Evolutionary conservation across 2,329 filamentous ascomycete species (phyloP), one percentile per base, ranked within the genome.

Genomic region (Ilyonectria robusta): DNA sequence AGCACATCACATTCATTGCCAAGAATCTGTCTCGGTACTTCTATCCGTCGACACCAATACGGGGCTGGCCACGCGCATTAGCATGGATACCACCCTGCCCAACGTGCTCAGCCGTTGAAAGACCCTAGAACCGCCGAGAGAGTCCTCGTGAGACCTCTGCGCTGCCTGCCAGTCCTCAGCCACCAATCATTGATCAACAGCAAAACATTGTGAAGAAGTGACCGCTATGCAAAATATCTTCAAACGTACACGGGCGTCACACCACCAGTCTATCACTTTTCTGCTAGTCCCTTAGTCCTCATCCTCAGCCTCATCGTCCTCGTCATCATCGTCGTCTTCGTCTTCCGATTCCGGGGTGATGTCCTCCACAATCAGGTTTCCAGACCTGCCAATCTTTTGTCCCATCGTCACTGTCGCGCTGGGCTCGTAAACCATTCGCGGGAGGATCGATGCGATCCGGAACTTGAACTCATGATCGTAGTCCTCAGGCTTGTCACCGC

Each of bases 401-500:
- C 87, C 87, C 74, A 98, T 86, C 23, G 89, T 92, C 4, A 88
- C 89, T 0, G 87, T 88, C 42, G 84, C 83, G 61, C 90, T 89
- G 6, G 95, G 83, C 67, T 92, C 91, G 79, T 93, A 95, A 35
- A 96, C 93, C 66, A 91, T 89, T 58, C 96, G 86, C 6, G 96
- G 96, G 86, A 99, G 90, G 0, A 94, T 91, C 29, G 92, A 93
- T 3, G 95, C 94, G 50, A 99, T 89, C 63, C 88, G 88, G 81
- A 99, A 99, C n/a, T 83, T 83, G 82, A 96, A 99, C 73, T 91
- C 85, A 79, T 98, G 95, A 71, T 91, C 85, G 78, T 96, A 98
- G 13, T 83, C 88, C 23, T 86, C 83, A 0, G 94, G 94, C 72
- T 89, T 81, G 40, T 72, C 70, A 33, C 73, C 76, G 55, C 70